These are phyloP conservation scores for Solanum verrucosum DNA, from an alignment of 257 asterid genomes.

Conservation along the genomic window DNA sequence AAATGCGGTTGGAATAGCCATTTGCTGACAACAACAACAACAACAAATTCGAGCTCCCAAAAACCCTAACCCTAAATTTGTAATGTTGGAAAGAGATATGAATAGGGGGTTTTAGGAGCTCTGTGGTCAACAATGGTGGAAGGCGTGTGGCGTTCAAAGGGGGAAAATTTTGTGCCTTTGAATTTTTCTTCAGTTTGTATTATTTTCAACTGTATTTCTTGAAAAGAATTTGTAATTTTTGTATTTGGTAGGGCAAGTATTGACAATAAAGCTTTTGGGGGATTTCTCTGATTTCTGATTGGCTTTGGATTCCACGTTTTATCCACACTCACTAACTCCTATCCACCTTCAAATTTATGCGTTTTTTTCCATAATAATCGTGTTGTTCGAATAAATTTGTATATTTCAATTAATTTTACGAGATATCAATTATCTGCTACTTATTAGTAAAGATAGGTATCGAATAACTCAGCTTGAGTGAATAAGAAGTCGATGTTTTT, in stretches of 20 bases:
- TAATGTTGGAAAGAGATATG: neutral
- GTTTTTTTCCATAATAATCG: neutral
- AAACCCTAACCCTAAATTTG: conserved; percentile 7
- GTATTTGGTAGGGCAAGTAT: neutral
- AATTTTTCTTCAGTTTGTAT: neutral
- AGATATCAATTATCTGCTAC: neutral
- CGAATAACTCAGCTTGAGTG: fast-evolving
- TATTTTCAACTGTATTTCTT: neutral
- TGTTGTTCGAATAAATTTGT: neutral
- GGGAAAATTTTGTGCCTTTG: neutral
- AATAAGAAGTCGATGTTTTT: neutral
- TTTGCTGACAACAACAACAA: neutral
- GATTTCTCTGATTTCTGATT: conserved; percentile 64
- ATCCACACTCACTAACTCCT: conserved; percentile 48
- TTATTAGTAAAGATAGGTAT: neutral
- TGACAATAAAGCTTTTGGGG: neutral
- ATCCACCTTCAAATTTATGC: neutral
- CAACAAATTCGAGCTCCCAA: neutral
- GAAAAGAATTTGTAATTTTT: neutral
- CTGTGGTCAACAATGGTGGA: neutral
- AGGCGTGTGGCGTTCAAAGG: conserved; percentile 5
- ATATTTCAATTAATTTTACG: fast-evolving
- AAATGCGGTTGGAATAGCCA: conserved; percentile 72
- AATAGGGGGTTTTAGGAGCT: conserved; percentile 7
- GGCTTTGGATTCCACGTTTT: conserved; percentile 52